These are phyloP conservation scores for Suillus variegatus DNA, from an alignment of 768 basidiomycete species.

Conservation along the genomic window DNA sequence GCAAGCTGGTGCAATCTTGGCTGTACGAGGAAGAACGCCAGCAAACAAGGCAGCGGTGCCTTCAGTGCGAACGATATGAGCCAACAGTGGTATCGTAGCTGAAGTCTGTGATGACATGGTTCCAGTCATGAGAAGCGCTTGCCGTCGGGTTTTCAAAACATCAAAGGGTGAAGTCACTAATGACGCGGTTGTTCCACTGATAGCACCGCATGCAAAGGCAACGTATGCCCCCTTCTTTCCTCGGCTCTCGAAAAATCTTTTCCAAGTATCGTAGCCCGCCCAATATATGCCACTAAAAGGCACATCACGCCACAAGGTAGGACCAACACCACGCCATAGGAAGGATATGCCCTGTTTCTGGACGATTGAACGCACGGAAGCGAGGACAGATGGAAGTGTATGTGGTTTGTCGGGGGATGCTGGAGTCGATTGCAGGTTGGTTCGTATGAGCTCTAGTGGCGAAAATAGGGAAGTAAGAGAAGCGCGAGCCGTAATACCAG, in stretches of 20 bases:
- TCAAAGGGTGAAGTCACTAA: conserved; percentile 94
- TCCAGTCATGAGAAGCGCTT: conserved; percentile 74
- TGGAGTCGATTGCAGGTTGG: conserved; percentile 90
- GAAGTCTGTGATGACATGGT: conserved; percentile 40
- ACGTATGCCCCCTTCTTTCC: conserved; percentile 62
- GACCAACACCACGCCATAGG: conserved; percentile 89
- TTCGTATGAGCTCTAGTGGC: conserved; percentile 91
- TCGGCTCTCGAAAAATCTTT: conserved; percentile 55
- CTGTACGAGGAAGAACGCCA: conserved; percentile 84
- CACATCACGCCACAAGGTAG: conserved; percentile 96
- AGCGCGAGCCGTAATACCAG: conserved; percentile 83
- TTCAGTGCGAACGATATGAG: conserved; percentile 75
- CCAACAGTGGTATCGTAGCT: conserved; percentile 62
- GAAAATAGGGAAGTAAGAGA: conserved; percentile 77
- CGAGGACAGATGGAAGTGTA: conserved; percentile 74
- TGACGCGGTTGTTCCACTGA: conserved; percentile 85
- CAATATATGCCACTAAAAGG: conserved; percentile 98
- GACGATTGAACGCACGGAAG: conserved; percentile 60
- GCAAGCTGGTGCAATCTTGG: conserved; percentile 96
- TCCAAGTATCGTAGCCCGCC: conserved; percentile 90
- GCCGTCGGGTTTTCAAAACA: conserved; percentile 92
- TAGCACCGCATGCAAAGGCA: conserved; percentile 88
- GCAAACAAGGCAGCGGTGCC: conserved; percentile 79
- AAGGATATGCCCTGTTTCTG: conserved; percentile 62
- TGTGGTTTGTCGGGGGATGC: conserved; percentile 67